phyloP scores from a whole-genome alignment of 2,329 filamentous ascomycete species.

The Clonostachys solani region DNA sequence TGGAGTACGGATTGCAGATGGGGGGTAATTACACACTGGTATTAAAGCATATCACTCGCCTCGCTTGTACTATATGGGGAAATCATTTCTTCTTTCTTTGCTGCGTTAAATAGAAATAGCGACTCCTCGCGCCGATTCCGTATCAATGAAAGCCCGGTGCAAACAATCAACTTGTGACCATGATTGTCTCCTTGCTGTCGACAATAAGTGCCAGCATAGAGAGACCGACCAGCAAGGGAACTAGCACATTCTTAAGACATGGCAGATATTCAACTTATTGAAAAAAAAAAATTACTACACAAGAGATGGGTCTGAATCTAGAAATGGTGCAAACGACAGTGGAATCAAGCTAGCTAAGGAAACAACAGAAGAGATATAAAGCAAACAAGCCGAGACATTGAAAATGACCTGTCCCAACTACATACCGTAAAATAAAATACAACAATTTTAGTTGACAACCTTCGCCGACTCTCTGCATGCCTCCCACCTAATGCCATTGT shows the following conservation, averaged over 20 bases:
- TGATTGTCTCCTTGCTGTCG: too few species aligned
- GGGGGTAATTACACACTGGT: too few species aligned
- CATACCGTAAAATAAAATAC: slow-evolving; percentile 28
- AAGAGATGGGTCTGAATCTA: not conserved
- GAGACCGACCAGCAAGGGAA: too few species aligned
- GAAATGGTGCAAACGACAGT: slow-evolving; percentile 14
- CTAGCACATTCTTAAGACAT: too few species aligned
- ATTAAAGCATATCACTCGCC: too few species aligned
- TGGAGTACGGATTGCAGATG: too few species aligned
- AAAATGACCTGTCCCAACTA: slow-evolving; percentile 21
- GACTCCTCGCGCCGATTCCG: too few species aligned
- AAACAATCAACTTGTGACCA: too few species aligned
- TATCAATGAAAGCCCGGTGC: too few species aligned
- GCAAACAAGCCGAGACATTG: slow-evolving; percentile 21
- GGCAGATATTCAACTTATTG: not conserved
- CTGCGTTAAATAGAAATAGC: too few species aligned
- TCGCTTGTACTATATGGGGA: not conserved
- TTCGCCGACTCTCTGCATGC: slow-evolving; percentile 18
- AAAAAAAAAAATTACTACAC: slow-evolving; percentile 9
- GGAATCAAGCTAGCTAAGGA: slow-evolving; percentile 34
- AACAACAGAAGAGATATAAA: slow-evolving; percentile 22
- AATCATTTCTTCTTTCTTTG: too few species aligned
- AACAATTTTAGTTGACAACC: slow-evolving; percentile 23
- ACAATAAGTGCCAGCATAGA: too few species aligned
- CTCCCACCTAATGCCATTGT: slow-evolving; percentile 8